These are phyloP conservation scores for Phyllachora maydis DNA, from an alignment of 2,329 filamentous ascomycete species.

Conservation along the genomic window DNA sequence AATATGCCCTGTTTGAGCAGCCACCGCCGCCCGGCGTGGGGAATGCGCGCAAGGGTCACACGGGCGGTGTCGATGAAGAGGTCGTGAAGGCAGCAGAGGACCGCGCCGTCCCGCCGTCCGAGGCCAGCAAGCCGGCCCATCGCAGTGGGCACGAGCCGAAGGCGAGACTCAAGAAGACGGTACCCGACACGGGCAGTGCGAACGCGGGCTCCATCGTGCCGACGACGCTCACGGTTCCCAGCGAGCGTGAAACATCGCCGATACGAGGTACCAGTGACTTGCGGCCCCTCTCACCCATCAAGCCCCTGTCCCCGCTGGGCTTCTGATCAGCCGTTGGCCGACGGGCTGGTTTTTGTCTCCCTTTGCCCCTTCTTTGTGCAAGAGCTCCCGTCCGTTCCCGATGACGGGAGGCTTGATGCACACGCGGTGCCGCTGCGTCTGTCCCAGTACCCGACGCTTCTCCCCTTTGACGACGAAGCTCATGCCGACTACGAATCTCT, in stretches of 20 bases:
- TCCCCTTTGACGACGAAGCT: no score
- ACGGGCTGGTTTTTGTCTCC: no score
- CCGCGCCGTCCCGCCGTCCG: constrained; percentile 41
- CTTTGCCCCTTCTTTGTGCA: no score
- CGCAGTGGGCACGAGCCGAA: constrained; percentile 11
- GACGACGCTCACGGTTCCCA: constrained; percentile 23
- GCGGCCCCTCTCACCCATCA: constrained; percentile 41
- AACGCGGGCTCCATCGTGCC: constrained; percentile 21
- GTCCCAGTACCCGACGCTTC: no score
- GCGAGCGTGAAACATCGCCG: constrained; percentile 15
- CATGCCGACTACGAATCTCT: no score
- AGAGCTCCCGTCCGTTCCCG: no score
- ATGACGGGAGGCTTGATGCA: no score
- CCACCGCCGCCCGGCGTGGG: constrained; percentile 30
- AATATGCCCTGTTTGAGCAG: constrained; percentile 39
- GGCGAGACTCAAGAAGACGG: constrained; percentile 18
- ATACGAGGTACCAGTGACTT: constrained; percentile 20
- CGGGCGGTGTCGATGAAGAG: no score
- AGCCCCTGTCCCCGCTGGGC: constrained; percentile 41
- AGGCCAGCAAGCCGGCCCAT: constrained; percentile 34
- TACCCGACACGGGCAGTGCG: constrained; percentile 18
- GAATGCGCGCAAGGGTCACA: constrained; percentile 1
- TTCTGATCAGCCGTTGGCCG: no score
- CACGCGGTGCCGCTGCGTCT: no score
- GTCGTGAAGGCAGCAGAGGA: no score